phyloP scores from a whole-genome alignment of 495 filamentous ascomycete genomes.

The Aspergillus taichungensis region DNA sequence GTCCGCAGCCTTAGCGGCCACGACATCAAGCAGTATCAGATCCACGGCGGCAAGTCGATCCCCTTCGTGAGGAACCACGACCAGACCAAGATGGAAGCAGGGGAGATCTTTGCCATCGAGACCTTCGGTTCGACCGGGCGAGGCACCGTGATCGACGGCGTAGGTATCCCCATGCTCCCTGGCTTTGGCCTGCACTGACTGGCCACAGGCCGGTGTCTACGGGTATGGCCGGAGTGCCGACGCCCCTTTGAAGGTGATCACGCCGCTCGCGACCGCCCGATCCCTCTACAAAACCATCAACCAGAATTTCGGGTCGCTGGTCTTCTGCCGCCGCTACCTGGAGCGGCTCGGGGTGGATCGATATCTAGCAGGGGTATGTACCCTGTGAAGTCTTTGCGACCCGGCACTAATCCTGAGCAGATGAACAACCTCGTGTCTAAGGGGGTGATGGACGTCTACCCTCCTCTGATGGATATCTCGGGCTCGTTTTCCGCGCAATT shows the following conservation, averaged over 20 bases:
- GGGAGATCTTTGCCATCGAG: conserved; percentile 57
- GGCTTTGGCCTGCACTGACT: not conserved
- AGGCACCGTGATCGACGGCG: conserved; percentile 36
- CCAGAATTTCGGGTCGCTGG: conserved; percentile 55
- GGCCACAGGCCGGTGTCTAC: conserved; percentile 24
- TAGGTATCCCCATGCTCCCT: conserved; percentile 13
- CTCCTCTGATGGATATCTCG: conserved; percentile 44
- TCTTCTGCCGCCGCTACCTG: conserved; percentile 54
- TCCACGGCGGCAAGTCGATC: conserved; percentile 54
- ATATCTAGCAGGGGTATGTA: conserved; percentile 49
- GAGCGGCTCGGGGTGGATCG: conserved; percentile 53
- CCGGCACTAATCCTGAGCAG: conserved; percentile 14
- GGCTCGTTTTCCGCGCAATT: conserved; percentile 54
- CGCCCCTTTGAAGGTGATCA: conserved; percentile 38
- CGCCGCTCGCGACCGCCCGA: conserved; percentile 48
- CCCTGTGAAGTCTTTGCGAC: not conserved
- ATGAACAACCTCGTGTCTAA: conserved; percentile 44
- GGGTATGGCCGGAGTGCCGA: conserved; percentile 44
- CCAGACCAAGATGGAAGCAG: conserved; percentile 58
- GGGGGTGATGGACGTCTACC: conserved; percentile 46
- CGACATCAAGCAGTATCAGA: conserved; percentile 49
- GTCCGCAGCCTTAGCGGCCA: conserved; percentile 52
- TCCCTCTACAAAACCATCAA: conserved; percentile 51
- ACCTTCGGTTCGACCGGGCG: conserved; percentile 56
- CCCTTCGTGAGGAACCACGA: conserved; percentile 51